phyloP scores from a whole-genome alignment of 345 rosid genomes.

The Gossypium herbaceum region DNA sequence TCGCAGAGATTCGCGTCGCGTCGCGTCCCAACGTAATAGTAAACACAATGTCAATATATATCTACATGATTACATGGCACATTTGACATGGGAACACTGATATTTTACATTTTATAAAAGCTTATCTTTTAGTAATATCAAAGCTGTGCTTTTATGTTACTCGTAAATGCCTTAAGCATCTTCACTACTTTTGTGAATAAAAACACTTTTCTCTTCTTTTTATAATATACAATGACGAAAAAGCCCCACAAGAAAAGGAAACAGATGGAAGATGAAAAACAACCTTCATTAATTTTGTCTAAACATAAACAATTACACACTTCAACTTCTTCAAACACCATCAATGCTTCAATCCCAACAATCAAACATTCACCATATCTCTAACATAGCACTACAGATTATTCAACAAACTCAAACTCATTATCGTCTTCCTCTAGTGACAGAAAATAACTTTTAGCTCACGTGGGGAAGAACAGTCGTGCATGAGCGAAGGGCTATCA shows the following conservation, averaged over 20 bases:
- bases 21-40: background rate
- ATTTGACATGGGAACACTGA: background rate
- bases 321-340: background rate
- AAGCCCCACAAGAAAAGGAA: background rate
- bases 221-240: background rate
- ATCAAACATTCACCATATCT: background rate
- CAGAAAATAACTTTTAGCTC: slow-evolving; percentile 98
- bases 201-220: background rate
- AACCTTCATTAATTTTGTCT: background rate
- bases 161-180: background rate
- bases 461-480: slow-evolving; percentile 76
- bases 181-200: background rate
- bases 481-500: slow-evolving; percentile 50
- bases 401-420: background rate
- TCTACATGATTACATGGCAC: background rate
- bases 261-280: background rate
- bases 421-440: slow-evolving; percentile 32
- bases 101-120: too few relatives aligned
- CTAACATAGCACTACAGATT: background rate
- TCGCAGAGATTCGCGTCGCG: background rate
- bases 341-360: background rate
- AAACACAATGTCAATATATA: background rate
- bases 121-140: too few relatives aligned
- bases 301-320: background rate
- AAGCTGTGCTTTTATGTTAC: too few relatives aligned